These are phyloP conservation scores for Exophiala aquamarina DNA, from an alignment of 2,329 filamentous ascomycete species.

Conservation along the genomic window DNA sequence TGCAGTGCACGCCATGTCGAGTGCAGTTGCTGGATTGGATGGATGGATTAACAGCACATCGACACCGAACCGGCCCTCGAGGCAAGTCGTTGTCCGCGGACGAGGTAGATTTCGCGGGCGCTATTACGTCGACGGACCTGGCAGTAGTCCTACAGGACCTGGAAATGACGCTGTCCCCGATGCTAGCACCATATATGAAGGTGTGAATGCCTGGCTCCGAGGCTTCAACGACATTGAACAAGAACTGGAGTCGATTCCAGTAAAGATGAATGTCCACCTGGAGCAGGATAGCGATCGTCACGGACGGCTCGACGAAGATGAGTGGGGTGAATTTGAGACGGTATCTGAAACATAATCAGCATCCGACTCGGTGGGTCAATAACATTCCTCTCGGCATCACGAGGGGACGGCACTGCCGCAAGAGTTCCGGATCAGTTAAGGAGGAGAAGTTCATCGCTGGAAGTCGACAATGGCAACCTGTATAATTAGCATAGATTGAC, in stretches of 20 bases:
- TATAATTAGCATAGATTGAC: constrained; percentile 10
- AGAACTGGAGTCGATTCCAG: constrained; percentile 29
- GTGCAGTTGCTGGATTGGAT: constrained; percentile 28
- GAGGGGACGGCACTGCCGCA: too few relatives aligned
- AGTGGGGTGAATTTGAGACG: constrained; percentile 30
- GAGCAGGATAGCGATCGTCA: background rate
- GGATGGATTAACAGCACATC: constrained; percentile 29
- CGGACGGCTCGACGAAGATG: constrained; percentile 14
- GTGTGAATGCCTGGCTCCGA: constrained; percentile 43
- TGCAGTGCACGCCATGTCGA: constrained; percentile 30
- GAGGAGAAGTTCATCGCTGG: constrained; percentile 27
- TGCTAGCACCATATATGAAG: constrained; percentile 33
- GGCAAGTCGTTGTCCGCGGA: constrained; percentile 24
- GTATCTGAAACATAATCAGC: constrained; percentile 14
- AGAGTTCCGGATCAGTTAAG: too few relatives aligned
- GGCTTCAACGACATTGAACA: constrained; percentile 45
- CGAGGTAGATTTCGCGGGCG: constrained; percentile 29
- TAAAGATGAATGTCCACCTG: background rate
- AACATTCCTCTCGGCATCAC: too few relatives aligned
- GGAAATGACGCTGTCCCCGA: constrained; percentile 13
- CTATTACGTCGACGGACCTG: constrained; percentile 26
- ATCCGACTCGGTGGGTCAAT: too few relatives aligned
- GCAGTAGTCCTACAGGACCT: background rate
- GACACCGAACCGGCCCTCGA: constrained; percentile 10
- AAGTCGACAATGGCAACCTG: constrained; percentile 29